Base-by-base conservation (phyloP, 441 rosid species). In the Aleurites moluccanus region DNA sequence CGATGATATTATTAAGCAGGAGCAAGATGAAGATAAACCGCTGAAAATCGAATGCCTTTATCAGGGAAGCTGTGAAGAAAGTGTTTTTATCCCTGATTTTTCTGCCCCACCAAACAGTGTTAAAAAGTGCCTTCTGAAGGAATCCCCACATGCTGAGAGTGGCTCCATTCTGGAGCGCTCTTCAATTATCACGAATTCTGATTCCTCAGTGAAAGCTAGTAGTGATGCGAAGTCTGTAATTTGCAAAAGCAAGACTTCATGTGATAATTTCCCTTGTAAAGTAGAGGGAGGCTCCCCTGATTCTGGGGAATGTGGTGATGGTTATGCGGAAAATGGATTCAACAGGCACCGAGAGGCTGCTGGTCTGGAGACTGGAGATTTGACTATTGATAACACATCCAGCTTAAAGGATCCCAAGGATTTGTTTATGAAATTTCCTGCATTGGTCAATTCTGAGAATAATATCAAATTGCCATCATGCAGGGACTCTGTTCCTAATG, bases 51-150 rank as follows among this genome's bases (percentile, higher is more conserved):
- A 80, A 63, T n/a, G 38, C 63, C 66, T 80, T 74, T 90, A 87
- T 75, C 89, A 64, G 73, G 90, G 89, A 78, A 88, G 90, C 78
- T 80, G 83, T 66, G 74, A 79, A 67, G 71, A 74, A 78, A 77
- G 81, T 59, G 77, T 55, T 64, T 72, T 64, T 74, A 57, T 35
- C 55, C 81, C 80, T 65, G 86, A 73, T 67, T 86, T 82, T 1
- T 69, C 82, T 1, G 73, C 81, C 1, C 82, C 85, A 28, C 87
- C 82, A 75, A 76, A 69, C 78, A 78, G 79, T 74, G 81, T 75
- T 66, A 67, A 80, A 13, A 92, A 85, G 80, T 79, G 79, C 82
- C 75, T 77, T 70, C 67, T 83, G 49, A 83, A 82, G 75, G 82
- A 80, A 72, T 85, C 72, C 21, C 81, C 79, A n/a, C 78, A 72